Percentiles rank a stretch among this genome's conserved stretches.
phyloP scores from a whole-genome alignment of 1,139 yeast species.

The Sugiyamaella japonica region DNA sequence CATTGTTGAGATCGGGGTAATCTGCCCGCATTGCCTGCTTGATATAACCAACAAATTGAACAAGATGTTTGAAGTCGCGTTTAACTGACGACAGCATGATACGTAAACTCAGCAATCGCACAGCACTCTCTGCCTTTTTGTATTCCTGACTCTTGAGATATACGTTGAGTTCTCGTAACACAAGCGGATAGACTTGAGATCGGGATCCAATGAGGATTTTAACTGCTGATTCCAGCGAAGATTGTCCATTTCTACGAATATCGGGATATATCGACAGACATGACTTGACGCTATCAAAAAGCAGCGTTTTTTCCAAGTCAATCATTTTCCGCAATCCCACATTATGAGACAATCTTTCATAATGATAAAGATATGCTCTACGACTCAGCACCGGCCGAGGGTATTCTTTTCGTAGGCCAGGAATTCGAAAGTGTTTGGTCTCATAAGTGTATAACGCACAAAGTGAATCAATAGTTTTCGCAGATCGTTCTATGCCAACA shows the following conservation, averaged over 20 bases:
- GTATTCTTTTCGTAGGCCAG: slow-evolving; percentile 64
- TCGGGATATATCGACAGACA: slow-evolving; percentile 73
- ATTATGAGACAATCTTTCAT: slow-evolving; percentile 70
- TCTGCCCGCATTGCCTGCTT: slow-evolving; percentile 61
- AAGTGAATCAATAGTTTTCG: slow-evolving; percentile 54
- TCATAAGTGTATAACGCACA: slow-evolving; percentile 49
- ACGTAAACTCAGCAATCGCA: slow-evolving; percentile 44
- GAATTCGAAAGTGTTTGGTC: slow-evolving; percentile 48
- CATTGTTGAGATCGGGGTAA: slow-evolving; percentile 42
- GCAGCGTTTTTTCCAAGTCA: slow-evolving; percentile 59
- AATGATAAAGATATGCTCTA: slow-evolving; percentile 75
- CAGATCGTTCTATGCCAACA: slow-evolving; percentile 71
- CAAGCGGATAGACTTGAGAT: slow-evolving; percentile 38
- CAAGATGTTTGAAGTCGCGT: slow-evolving; percentile 57
- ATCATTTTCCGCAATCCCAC: slow-evolving; percentile 76
- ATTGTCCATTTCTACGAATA: slow-evolving; percentile 69
- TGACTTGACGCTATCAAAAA: slow-evolving; percentile 67
- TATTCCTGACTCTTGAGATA: slow-evolving; percentile 57
- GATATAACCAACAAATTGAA: slow-evolving; percentile 50
- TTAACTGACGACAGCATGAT: slow-evolving; percentile 50
- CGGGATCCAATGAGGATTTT: slow-evolving; percentile 70
- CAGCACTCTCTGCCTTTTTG: slow-evolving; percentile 66
- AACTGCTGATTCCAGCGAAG: slow-evolving; percentile 67
- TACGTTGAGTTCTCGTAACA: slow-evolving; percentile 52
- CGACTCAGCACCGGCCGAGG: slow-evolving; percentile 79